Evolutionary conservation across 768 basidiomycete species (phyloP).

Genomic region (Glaciozyma antarctica): DNA sequence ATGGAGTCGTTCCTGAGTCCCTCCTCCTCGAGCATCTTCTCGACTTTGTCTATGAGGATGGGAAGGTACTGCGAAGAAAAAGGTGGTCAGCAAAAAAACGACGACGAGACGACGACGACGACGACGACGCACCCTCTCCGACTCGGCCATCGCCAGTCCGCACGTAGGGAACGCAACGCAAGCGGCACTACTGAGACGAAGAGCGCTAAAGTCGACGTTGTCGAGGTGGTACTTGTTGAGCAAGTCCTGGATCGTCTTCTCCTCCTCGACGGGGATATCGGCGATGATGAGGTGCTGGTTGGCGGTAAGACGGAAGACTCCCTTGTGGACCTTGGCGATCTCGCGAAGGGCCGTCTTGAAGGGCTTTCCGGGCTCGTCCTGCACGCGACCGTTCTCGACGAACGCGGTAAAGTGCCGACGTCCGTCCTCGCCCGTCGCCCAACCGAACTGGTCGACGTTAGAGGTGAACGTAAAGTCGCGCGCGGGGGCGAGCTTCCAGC

Average conservation of each 20-base stretch:
- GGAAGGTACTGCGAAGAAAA: constrained; percentile 64
- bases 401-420: constrained; percentile 82
- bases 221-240: constrained; percentile 81
- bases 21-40: constrained; percentile 85
- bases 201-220: constrained; percentile 64
- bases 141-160: constrained; percentile 71
- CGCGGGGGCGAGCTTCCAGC: constrained; percentile 62
- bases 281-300: constrained; percentile 91
- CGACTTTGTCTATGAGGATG: constrained; percentile 83
- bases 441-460: constrained; percentile 91
- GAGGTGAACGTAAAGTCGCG: constrained; percentile 71
- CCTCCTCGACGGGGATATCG: constrained; percentile 63
- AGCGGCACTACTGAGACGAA: constrained; percentile 82
- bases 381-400: constrained; percentile 96
- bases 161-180: constrained; percentile 82
- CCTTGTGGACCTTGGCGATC: constrained; percentile 90
- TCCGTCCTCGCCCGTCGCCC: constrained; percentile 78
- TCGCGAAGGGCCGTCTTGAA: constrained; percentile 89
- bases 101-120: constrained; percentile 9
- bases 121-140: constrained; percentile 50
- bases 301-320: constrained; percentile 80
- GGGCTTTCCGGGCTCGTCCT: constrained; percentile 77
- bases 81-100: not conserved
- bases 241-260: constrained; percentile 66
- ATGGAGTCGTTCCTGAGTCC: constrained; percentile 89